Base-by-base conservation (phyloP, 2,329 filamentous ascomycete genomes). In the Epichloe sibirici region DNA sequence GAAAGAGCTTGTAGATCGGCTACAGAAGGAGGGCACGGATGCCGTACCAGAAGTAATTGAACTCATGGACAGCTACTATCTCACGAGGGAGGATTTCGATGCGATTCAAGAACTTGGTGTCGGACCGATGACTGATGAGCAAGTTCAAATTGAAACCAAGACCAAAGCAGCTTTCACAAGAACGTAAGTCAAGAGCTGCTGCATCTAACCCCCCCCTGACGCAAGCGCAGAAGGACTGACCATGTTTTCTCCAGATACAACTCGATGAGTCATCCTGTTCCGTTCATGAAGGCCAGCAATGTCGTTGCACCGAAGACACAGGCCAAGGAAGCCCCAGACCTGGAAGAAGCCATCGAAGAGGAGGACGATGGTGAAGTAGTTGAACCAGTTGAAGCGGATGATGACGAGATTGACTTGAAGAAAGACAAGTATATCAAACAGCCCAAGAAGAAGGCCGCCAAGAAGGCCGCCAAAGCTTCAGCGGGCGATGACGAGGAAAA, bases 381-480 rank as follows among this genome's bases (percentile, higher is more conserved):
- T 1, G 77, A 79, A 38, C 66, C 73, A 3, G 78, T 71, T 2
- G 79, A 82, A 43, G 81, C 76, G 1, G 84, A 84, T 0, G 86
- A 88, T 4, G 85, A 87, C 0, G 86, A 90, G 51, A 72, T 83
- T n/a, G 89, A 95, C 65, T 67, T 97, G 49, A 89, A 86, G 63
- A 95, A 91, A 65, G 93, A 98, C 70, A 97, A 96, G 69, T 96
- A 95, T 63, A 90, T 97, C 66, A 95, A 93, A 68, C 79, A 86
- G 64, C 88, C 91, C 12, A 96, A 95, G 75, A 82, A 81, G 63
- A 79, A 81, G 65, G 40, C 62, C 6, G 63, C 68, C n/a, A 74
- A 73, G 62, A 73, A 71, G 58, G 56, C 66, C 0, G 69, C 55
- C 45, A 75, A 74, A 44, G 69, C 71, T 12, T 74, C 73, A n/a